Evolutionary conservation across 192 early-diverging fungal species (phyloP).

Genomic region (Umbelopsis ramanniana): DNA sequence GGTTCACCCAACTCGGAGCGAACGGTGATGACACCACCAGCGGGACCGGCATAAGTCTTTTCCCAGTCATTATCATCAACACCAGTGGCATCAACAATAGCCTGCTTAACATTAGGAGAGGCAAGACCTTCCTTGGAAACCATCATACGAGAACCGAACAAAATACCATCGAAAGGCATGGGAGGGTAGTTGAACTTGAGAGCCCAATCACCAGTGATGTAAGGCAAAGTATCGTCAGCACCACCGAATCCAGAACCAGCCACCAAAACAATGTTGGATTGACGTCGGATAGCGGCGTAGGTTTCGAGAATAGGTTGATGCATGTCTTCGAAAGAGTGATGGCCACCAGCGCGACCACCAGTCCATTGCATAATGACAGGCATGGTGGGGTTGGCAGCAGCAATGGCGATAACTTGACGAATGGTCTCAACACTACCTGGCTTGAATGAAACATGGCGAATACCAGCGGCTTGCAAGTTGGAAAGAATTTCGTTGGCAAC

Average conservation of each 20-base stretch:
- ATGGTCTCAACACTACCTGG: constrained; percentile 81
- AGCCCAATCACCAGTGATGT: constrained; percentile 94
- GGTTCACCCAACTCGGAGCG: constrained; percentile 92
- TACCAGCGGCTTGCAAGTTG: constrained; percentile 72
- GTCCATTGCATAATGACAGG: constrained; percentile 96
- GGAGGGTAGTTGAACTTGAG: constrained; percentile 75
- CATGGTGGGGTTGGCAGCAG: constrained; percentile 78
- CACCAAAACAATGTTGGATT: constrained; percentile 81
- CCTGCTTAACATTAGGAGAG: constrained; percentile 79
- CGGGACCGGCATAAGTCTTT: constrained; percentile 75
- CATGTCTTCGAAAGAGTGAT: constrained; percentile 97
- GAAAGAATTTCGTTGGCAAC: constrained; percentile 82
- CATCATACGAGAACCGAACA: constrained; percentile 97
- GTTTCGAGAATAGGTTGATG: constrained; percentile 89
- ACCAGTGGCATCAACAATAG: constrained; percentile 85
- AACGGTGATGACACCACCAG: constrained; percentile 83
- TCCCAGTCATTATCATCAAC: constrained; percentile 84
- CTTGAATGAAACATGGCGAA: constrained; percentile 88
- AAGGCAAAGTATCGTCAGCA: constrained; percentile 83
- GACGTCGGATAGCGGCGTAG: constrained; percentile 82
- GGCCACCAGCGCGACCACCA: constrained; percentile 93
- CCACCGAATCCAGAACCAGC: constrained; percentile 94
- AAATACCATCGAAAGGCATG: constrained; percentile 95
- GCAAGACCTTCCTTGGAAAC: constrained; percentile 87
- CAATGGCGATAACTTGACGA: constrained; percentile 81